Conservation (phyloP, 1,284 basidiomycete species). For the Termitomyces sp. region DNA sequence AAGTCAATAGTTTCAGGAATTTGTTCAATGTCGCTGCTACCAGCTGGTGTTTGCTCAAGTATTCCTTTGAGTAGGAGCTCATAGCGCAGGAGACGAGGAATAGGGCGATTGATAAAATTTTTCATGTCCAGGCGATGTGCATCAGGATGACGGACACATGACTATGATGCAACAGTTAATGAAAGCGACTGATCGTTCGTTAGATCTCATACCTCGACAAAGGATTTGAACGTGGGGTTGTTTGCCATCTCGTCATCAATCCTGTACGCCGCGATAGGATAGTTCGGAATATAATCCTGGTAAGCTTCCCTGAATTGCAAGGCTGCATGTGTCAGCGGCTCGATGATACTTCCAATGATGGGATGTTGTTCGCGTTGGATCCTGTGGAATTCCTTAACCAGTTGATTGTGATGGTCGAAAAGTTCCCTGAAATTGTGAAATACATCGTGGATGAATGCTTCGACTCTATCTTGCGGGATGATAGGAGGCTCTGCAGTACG, state of each 20-base stretch:
- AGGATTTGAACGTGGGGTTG: constrained; percentile 77
- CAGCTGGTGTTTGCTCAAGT: constrained; percentile 62
- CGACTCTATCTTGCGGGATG: constrained; percentile 66
- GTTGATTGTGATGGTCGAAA: constrained; percentile 62
- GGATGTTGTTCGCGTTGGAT: constrained; percentile 92
- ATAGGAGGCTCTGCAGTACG: constrained; percentile 72
- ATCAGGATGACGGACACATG: constrained; percentile 64
- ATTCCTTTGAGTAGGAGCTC: constrained; percentile 82
- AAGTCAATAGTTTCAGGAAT: constrained; percentile 86
- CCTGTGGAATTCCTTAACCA: constrained; percentile 78
- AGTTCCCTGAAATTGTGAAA: constrained; percentile 90
- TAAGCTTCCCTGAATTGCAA: constrained; percentile 95
- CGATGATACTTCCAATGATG: constrained; percentile 76
- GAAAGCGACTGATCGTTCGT: background rate
- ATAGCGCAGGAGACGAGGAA: constrained; percentile 86
- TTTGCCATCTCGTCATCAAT: constrained; percentile 85
- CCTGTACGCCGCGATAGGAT: constrained; percentile 89
- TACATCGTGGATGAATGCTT: constrained; percentile 83
- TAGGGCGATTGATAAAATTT: constrained; percentile 85
- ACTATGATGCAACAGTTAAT: background rate
- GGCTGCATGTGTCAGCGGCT: constrained; percentile 83
- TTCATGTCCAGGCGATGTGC: constrained; percentile 83
- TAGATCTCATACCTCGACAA: constrained; percentile 67
- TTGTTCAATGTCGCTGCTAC: constrained; percentile 74
- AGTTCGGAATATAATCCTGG: constrained; percentile 89